Conservation (phyloP, 2,329 filamentous ascomycete genomes). For the Aspergillus ruber region DNA sequence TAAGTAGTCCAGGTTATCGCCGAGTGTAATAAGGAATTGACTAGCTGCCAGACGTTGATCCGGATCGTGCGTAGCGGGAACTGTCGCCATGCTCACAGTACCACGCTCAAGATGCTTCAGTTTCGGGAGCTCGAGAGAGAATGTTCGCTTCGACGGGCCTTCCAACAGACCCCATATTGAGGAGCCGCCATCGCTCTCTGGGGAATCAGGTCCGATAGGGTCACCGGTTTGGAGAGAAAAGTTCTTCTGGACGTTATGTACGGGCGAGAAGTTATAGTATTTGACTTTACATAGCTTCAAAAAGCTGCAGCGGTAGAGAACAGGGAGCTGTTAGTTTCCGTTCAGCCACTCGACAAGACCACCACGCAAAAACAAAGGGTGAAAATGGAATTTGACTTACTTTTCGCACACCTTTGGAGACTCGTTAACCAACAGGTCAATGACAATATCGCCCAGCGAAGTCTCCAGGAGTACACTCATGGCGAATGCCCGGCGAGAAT, state of each 20-base stretch:
- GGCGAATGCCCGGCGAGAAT: conserved; percentile 10
- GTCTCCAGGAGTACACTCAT: conserved; percentile 97
- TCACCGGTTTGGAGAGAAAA: conserved; percentile 97
- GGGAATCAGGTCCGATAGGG: conserved; percentile 76
- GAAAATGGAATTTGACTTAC: conserved; percentile 49
- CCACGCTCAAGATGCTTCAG: conserved; percentile 83
- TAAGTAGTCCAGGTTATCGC: conserved; percentile 80
- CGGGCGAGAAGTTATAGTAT: conserved; percentile 95
- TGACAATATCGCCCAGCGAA: conserved; percentile 85
- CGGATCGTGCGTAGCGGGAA: conserved; percentile 65
- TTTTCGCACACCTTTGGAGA: conserved; percentile 92
- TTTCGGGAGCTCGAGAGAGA: conserved; percentile 77
- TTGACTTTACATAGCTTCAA: conserved; percentile 98
- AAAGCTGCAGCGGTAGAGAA: conserved; percentile 57
- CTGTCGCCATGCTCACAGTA: conserved; percentile 97
- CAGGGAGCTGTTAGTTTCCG: conserved; percentile 47
- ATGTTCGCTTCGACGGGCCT: conserved; percentile 65
- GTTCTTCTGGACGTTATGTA: conserved; percentile 87
- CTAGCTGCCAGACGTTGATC: conserved; percentile 78
- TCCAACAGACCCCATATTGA: conserved; percentile 86
- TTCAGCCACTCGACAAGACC: conserved; percentile 45
- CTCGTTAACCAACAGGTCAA: conserved; percentile 83
- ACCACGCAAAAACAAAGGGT: conserved; percentile 3
- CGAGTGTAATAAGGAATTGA: conserved; percentile 89
- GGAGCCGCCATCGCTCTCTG: conserved; percentile 82